Evolutionary conservation across 75 land plant genomes (phyloP), one percentile per base, ranked within the genome.

Genomic region (Cupressus sempervirens): DNA sequence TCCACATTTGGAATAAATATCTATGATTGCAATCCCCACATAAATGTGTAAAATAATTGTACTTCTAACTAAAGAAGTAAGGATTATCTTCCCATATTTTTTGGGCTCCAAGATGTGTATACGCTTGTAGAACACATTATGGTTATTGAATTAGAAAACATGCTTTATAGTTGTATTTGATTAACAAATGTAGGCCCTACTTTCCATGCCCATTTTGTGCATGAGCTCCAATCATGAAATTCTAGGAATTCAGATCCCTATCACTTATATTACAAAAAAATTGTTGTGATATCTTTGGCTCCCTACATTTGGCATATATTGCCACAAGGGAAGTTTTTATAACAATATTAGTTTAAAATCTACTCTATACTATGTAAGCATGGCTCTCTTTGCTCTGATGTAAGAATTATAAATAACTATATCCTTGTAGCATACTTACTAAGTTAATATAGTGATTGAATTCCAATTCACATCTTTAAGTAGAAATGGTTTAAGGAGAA

Each of bases 1-100:
- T 34, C 88, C 90, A 76, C 86, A 89, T 82, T 86, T 89, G 34
- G 86, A 84, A 84, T 89, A 89, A 86, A 89, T 86, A 77, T 86
- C 84, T 18, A 89, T 70, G 3, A 89, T 52, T 34, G 88, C 87
- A 54, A 83, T 86, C 35, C 74, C 81, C 0, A 86, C 84, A 83
- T 87, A 83, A 13, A 75, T 62, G 29, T 83, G 83, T 3, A 76
- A 77, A 20, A 45, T 50, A 4, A 86, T 20, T 35, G 76, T 65
- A 50, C 67, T 65, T 46, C 38, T 32, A 23, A 46, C 9, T 6
- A 56, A 56, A 20, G 82, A 68, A 14, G 70, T 30, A 83, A 85
- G 86, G 36, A 89, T 53, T 41, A 32, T 83, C 76, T 40, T 43
- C 32, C 88, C 88, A 30, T 82, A n/a, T 10, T n/a, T 50, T 5